A percentile compares a stretch with the other conserved stretches of the same genome.
phyloP scores from a whole-genome alignment of 495 filamentous ascomycete genomes.

The Astrocystis sublimbata region DNA sequence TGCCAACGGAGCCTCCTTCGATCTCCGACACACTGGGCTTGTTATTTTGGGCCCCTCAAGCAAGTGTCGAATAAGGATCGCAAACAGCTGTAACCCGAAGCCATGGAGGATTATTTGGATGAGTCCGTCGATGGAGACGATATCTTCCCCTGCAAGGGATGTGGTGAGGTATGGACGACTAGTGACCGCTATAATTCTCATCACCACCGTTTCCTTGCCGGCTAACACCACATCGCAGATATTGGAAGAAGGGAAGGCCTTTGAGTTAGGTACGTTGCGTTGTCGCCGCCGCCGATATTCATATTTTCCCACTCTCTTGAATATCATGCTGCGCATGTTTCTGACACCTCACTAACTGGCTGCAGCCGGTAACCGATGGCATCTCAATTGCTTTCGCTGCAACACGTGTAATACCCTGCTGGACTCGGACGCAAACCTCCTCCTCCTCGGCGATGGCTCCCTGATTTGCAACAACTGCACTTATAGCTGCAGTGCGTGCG shows the following conservation, averaged over 20 bases:
- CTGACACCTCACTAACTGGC: slow-evolving; percentile 18
- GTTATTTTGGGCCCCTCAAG: slow-evolving; percentile 4
- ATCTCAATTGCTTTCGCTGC: slow-evolving; percentile 99
- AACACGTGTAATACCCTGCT: slow-evolving; percentile 93
- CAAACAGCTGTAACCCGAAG: slow-evolving; percentile 7
- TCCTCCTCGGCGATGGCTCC: slow-evolving; percentile 95
- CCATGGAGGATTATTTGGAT: slow-evolving; percentile 68
- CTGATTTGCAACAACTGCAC: slow-evolving; percentile 99
- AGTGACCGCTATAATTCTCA: neutral
- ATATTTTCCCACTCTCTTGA: neutral
- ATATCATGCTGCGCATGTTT: slow-evolving; percentile 13
- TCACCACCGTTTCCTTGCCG: neutral
- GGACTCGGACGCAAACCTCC: slow-evolving; percentile 96
- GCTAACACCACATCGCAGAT: slow-evolving; percentile 58
- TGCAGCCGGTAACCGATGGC: slow-evolving; percentile 95
- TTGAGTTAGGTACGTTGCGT: slow-evolving; percentile 83
- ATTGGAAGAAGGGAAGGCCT: slow-evolving; percentile 96
- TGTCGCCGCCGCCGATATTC: neutral
- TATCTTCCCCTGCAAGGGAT: slow-evolving; percentile 93
- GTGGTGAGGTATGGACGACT: slow-evolving; percentile 77
- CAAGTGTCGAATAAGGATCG: neutral
- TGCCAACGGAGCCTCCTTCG: neutral
- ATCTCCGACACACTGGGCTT: neutral
- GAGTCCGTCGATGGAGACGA: slow-evolving; percentile 87
- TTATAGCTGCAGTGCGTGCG: slow-evolving; percentile 96